Conservation (phyloP, 306 rosid species). For the Coriaria nepalensis region DNA sequence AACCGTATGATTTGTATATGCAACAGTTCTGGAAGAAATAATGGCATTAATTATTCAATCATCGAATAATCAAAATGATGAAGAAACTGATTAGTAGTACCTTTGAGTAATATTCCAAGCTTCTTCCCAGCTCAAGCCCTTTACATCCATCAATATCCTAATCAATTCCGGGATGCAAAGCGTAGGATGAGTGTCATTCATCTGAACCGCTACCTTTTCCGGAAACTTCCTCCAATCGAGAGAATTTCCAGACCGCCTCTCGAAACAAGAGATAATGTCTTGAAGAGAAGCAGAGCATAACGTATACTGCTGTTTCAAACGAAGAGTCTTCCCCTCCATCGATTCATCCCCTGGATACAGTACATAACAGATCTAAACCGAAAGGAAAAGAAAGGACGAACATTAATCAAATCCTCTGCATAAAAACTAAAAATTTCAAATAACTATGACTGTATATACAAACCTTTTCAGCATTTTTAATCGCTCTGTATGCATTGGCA, state of each 20-base stretch:
- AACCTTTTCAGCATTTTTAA: slow-evolving; percentile 87
- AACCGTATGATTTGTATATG: slow-evolving; percentile 96
- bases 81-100: slow-evolving; percentile 18
- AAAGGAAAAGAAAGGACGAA: too few relatives aligned
- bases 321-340: slow-evolving; percentile 76
- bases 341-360: slow-evolving; percentile 98
- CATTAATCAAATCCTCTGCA: slow-evolving; percentile 9
- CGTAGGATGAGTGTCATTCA: slow-evolving; percentile 99
- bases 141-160: slow-evolving; percentile 73
- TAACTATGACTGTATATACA: background rate
- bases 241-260: slow-evolving; percentile 61
- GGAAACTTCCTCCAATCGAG: slow-evolving; percentile 82
- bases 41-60: too few relatives aligned
- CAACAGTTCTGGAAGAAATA: slow-evolving; percentile 50
- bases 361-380: slow-evolving; percentile 51
- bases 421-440: slow-evolving; percentile 11
- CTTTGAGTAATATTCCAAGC: slow-evolving; percentile 92
- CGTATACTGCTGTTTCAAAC: slow-evolving; percentile 95
- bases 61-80: background rate
- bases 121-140: slow-evolving; percentile 81
- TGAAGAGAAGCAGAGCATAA: slow-evolving; percentile 96
- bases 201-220: slow-evolving; percentile 91
- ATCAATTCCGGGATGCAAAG: slow-evolving; percentile 95
- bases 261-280: slow-evolving; percentile 84
- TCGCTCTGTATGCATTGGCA: slow-evolving; percentile 57